phyloP scores from a whole-genome alignment of 352 stramenopile species.

The Albugo candida region DNA sequence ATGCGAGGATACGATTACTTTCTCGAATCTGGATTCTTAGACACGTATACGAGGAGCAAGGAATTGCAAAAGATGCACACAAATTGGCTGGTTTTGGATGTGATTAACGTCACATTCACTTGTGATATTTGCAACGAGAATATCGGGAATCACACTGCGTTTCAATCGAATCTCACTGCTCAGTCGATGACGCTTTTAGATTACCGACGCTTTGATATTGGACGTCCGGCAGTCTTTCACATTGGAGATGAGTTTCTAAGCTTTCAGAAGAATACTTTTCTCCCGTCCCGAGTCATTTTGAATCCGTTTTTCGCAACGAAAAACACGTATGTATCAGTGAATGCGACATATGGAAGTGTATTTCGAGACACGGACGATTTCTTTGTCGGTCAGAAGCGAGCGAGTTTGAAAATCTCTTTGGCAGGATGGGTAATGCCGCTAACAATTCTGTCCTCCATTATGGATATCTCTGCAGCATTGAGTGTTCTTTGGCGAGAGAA shows the following conservation, averaged over 20 bases:
- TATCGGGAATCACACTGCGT: constrained; percentile 21
- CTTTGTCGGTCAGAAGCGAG: constrained; percentile 27
- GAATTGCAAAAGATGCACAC: no score
- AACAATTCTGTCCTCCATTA: constrained; percentile 41
- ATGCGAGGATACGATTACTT: no score
- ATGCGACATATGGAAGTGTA: constrained; percentile 46
- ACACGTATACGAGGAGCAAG: no score
- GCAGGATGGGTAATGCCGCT: constrained; percentile 65
- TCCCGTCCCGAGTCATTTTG: no score
- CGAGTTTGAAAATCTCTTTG: constrained; percentile 6
- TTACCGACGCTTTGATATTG: constrained; percentile 14
- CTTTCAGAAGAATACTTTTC: constrained; percentile 49
- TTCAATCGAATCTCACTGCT: constrained; percentile 33
- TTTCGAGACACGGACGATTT: constrained; percentile 44
- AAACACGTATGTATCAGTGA: constrained; percentile 33
- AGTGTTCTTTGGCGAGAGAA: constrained; percentile 31
- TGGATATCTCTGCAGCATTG: constrained; percentile 52
- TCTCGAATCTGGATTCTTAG: no score
- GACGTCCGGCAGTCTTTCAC: constrained; percentile 22
- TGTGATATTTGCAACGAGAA: no score
- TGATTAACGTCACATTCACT: no score
- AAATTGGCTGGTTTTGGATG: no score
- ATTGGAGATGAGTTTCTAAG: constrained; percentile 69
- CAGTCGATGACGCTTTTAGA: constrained; percentile 41
- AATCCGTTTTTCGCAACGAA: constrained; percentile 16